Evolutionary conservation across 768 basidiomycete genomes (phyloP).

Genomic region (Hygrocybe coccinea): DNA sequence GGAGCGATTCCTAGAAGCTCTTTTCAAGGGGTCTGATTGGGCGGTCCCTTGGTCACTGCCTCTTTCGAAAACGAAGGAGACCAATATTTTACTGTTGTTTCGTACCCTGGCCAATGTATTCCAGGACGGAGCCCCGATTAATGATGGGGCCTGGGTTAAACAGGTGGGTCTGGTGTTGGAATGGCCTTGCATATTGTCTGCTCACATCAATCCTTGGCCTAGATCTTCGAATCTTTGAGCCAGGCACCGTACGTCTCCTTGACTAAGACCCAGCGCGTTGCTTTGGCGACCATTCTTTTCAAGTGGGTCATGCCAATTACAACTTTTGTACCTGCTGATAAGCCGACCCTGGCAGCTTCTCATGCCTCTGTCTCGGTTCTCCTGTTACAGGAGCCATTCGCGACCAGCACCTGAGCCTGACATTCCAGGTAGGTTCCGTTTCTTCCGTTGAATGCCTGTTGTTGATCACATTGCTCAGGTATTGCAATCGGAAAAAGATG

Average conservation of each 20-base stretch:
- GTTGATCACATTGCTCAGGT: slow-evolving; percentile 30
- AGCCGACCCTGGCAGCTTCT: slow-evolving; percentile 43
- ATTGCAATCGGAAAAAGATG: slow-evolving; percentile 45
- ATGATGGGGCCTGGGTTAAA: slow-evolving; percentile 46
- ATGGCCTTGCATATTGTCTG: background rate
- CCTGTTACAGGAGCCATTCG: slow-evolving; percentile 38
- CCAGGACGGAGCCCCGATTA: slow-evolving; percentile 45
- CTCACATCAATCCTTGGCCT: slow-evolving; percentile 8
- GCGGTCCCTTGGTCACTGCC: slow-evolving; percentile 47
- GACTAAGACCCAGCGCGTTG: slow-evolving; percentile 68
- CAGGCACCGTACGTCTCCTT: slow-evolving; percentile 50
- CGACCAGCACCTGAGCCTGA: slow-evolving; percentile 40
- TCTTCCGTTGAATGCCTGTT: background rate
- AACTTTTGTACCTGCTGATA: background rate
- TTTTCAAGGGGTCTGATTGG: slow-evolving; percentile 72
- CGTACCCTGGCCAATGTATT: slow-evolving; percentile 78
- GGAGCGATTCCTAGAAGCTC: slow-evolving; percentile 50
- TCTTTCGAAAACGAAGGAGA: slow-evolving; percentile 69
- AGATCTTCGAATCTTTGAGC: slow-evolving; percentile 56
- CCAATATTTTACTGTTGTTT: slow-evolving; percentile 75
- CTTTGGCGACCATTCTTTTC: slow-evolving; percentile 76
- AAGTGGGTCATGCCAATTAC: slow-evolving; percentile 58
- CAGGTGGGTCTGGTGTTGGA: slow-evolving; percentile 38
- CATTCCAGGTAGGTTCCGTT: slow-evolving; percentile 40
- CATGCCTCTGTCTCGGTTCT: slow-evolving; percentile 49